Evolutionary conservation across 1,139 yeast genomes (phyloP), one percentile per base, ranked within the genome.

Genomic region (Hyphopichia khmerensis): DNA sequence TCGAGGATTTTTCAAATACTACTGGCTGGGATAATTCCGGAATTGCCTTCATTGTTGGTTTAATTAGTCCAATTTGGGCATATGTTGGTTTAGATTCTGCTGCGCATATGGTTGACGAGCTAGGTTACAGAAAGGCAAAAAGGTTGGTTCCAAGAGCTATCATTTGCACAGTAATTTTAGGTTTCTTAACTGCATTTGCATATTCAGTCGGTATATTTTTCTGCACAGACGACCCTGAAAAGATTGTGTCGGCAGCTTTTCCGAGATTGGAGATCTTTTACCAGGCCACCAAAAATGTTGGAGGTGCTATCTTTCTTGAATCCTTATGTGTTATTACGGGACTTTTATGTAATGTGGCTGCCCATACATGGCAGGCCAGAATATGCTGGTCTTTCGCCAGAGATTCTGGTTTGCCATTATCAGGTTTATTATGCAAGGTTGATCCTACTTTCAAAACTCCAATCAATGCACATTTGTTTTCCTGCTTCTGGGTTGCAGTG

Each of bases 281-380:
- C 57, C 87, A 82, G 59, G 83, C 84, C 2, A 55, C 80, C 31
- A 65, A 65, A 3, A 77, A 70, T 54, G 75, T 67, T 49, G 75
- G 72, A 15, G 87, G 84, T 40, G 87, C 87, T 3, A 62, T 80
- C 33, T 72, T 79, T 44, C 67, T 85, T 38, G 87, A 84, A 38
- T 60, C 75, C 18, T 63, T 84, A 48, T 70, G 84, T 40, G 65
- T 81, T 43, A 66, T 78, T 41, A 83, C 89, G 8, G 84, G 87
- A 2, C 68, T 79, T 53, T 88, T 88, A 32, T 84, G 90, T 60
- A 80, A 81, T 46, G 80, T 84, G 47, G 77, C 87, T 6, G 76
- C 85, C 43, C 90, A 84, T 55, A 84, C 91, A 3, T 82, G 89
- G 87, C 87, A 81, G 64, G 82, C 88, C 36, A 72, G 89, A 58